Base-by-base conservation (phyloP, 2,329 filamentous ascomycete genomes). In the Colletotrichum siamense region DNA sequence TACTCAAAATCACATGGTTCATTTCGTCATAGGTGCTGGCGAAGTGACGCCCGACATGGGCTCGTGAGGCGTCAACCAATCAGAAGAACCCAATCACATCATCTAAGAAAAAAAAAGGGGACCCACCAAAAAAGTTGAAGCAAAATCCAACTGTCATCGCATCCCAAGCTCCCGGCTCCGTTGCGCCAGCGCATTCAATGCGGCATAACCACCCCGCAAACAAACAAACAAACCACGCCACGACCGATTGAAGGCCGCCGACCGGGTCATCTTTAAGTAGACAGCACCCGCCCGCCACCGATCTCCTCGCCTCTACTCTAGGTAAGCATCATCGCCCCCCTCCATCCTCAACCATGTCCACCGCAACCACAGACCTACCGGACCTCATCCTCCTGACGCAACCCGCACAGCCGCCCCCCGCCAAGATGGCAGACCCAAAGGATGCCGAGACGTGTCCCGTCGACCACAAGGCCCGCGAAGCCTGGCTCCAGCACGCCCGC, bases 401-500 rank as follows among this genome's bases (percentile, higher is more conserved):
- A 69, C 59, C 9, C 68, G 13, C 59, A 63, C 64, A 68, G 26
- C 34, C 24, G 15, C 22, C 62, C 22, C 49, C 28, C 49, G 59
- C 44, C 63, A 66, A 8, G 39, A 75, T 76, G 74, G 28, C 73
- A 13, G 64, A 61, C 59, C 16, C 39, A 16, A 75, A 66, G 39
- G 66, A 55, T 28, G 63, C 24, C 28, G 76, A 76, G 49, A 63
- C 69, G 28, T 79, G 77, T 24, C 77, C 77, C 30, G 77, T 79
- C 59, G 77, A 79, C 62, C 77, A 79, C 86, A 95, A 95, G 82
- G 94, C 95, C 71, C 94, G 97, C 81, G 94, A 96, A 81, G 92
- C 94, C 81, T 99, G 96, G 96, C 91, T 99, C 44, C 89, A 91
- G 75, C 92, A 95, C 82, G 92, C 93, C 59, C 87, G 86, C 78